These are phyloP conservation scores for Pseudocercospora fijiensis DNA, from an alignment of 2,329 filamentous ascomycete species.

Conservation along the genomic window DNA sequence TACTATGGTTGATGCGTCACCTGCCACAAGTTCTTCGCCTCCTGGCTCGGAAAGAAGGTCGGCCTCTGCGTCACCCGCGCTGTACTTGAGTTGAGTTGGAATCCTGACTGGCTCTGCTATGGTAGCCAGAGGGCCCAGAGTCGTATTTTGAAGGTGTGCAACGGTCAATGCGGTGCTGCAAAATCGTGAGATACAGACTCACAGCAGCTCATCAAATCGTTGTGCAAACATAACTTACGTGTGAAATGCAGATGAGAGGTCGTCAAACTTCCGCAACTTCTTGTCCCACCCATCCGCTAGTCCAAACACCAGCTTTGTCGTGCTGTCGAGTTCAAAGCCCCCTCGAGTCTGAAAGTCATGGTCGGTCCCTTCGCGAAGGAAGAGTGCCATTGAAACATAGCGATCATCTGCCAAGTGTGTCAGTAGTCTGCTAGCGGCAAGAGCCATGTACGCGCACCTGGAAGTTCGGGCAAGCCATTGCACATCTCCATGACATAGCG, in stretches of 20 bases:
- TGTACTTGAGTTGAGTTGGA: conserved; percentile 17
- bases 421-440: neutral
- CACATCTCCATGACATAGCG: conserved; percentile 43
- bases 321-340: conserved; percentile 40
- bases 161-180: conserved; percentile 26
- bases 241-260: conserved; percentile 43
- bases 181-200: conserved; percentile 10
- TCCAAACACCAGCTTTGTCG: conserved; percentile 41
- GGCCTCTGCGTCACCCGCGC: neutral
- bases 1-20: neutral
- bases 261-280: conserved; percentile 36
- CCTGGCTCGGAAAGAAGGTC: conserved; percentile 4
- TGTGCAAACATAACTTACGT: conserved; percentile 31
- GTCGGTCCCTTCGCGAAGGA: conserved; percentile 46
- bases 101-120: conserved; percentile 14
- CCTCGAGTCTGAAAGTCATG: conserved; percentile 42
- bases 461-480: conserved; percentile 44
- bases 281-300: conserved; percentile 42
- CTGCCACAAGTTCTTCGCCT: neutral
- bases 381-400: conserved; percentile 47
- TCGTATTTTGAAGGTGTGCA: conserved; percentile 21
- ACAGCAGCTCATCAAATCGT: neutral
- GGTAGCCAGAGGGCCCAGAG: neutral
- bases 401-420: conserved; percentile 37
- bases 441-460: conserved; percentile 38